Conservation (phyloP, 805 yeast species). For the Scheffersomyces amazonensis region DNA sequence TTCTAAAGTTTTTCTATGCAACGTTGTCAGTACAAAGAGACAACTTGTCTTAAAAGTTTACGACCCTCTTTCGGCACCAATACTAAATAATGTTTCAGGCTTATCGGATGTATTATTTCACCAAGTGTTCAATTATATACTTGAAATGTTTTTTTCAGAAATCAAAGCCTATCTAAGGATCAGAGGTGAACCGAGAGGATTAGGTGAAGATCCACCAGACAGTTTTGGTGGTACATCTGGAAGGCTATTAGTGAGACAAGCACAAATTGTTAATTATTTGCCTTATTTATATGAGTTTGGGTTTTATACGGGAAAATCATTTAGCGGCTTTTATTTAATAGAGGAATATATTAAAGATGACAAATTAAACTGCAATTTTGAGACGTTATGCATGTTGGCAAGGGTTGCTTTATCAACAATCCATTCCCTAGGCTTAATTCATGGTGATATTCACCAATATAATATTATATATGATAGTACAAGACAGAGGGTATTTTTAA, state of each 20-base stretch:
- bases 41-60: neutral
- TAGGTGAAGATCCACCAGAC: neutral
- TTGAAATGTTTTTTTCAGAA: neutral
- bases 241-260: neutral
- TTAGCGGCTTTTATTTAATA: neutral
- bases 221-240: neutral
- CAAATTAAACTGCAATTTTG: neutral
- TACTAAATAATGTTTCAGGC: neutral
- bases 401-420: no score
- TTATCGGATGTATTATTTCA: neutral
- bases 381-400: neutral
- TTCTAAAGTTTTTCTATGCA: neutral
- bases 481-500: neutral
- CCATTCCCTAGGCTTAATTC: no score
- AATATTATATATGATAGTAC: neutral
- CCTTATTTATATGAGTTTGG: neutral
- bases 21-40: neutral
- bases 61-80: neutral
- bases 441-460: no score
- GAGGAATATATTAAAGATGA: neutral
- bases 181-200: neutral
- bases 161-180: neutral
- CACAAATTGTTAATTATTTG: neutral
- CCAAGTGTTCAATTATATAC: neutral
- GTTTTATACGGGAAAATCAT: neutral